Evolutionary conservation across 2,329 filamentous ascomycete genomes (phyloP).

Genomic region (Fusarium incarnatum): DNA sequence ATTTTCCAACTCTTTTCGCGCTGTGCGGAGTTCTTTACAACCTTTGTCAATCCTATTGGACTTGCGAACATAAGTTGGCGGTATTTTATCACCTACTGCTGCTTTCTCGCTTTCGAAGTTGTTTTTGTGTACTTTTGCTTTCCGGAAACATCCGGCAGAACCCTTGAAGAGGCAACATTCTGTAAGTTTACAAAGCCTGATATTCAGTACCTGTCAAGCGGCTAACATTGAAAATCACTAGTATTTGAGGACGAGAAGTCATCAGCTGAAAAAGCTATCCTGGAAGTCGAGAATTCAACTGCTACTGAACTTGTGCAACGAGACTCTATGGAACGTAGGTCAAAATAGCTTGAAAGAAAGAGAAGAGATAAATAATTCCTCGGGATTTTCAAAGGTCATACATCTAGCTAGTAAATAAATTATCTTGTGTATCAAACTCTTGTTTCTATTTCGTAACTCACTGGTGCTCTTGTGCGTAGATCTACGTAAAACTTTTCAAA

Average conservation of each 20-base stretch:
- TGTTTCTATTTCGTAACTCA: no score
- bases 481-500: no score
- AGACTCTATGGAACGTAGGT: background rate
- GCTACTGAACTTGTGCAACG: background rate
- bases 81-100: conserved; percentile 35
- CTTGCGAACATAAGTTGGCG: background rate
- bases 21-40: background rate
- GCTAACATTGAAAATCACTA: background rate
- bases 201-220: rapidly evolving
- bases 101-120: conserved; percentile 60
- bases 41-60: background rate
- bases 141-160: conserved; percentile 62
- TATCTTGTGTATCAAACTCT: no score
- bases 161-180: conserved; percentile 55
- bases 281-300: background rate
- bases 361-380: no score
- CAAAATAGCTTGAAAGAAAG: no score
- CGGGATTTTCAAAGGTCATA: no score
- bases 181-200: background rate
- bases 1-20: background rate
- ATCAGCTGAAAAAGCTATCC: background rate
- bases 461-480: no score
- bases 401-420: no score
- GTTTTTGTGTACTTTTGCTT: conserved; percentile 59
- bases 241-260: background rate